Percentiles rank a stretch among this genome's conserved stretches.
These are phyloP conservation scores for Talaromyces piceae DNA, from an alignment of 2,329 filamentous ascomycete genomes.

Conservation along the genomic window DNA sequence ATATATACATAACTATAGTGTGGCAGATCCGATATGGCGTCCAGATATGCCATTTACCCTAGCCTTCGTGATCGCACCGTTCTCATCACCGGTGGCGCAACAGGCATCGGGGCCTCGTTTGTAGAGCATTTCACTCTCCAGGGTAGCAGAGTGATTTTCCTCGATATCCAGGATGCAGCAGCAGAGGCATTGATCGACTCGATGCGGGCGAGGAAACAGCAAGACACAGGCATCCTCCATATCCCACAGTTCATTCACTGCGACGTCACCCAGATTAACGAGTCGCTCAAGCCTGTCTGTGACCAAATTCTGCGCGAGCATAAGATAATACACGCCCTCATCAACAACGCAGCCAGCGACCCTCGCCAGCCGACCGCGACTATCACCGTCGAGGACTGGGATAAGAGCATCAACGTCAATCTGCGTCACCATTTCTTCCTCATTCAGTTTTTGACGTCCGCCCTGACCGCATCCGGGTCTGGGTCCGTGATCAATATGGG, in stretches of 20 bases:
- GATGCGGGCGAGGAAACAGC: constrained; percentile 1
- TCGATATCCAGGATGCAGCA: constrained; percentile 33
- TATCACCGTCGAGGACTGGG: constrained; percentile 38
- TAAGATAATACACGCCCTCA: constrained; percentile 23
- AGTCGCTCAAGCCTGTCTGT: constrained; percentile 20
- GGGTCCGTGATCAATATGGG: constrained; percentile 36
- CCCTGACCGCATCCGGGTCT: constrained; percentile 23
- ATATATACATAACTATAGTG: too few relatives aligned
- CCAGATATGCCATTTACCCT: constrained; percentile 14
- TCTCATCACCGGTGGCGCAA: constrained; percentile 41
- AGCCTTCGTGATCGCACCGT: constrained; percentile 24
- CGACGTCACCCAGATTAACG: constrained; percentile 34
- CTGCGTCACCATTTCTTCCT: constrained; percentile 41
- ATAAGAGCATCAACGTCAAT: constrained; percentile 39
- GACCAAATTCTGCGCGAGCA: constrained; percentile 23
- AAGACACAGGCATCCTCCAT: neutral
- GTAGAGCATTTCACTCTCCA: constrained; percentile 41
- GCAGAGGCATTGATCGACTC: constrained; percentile 14
- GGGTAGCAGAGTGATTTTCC: constrained; percentile 39
- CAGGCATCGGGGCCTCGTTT: constrained; percentile 38
- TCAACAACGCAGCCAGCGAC: constrained; percentile 30
- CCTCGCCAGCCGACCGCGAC: constrained; percentile 14
- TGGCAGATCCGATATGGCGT: neutral
- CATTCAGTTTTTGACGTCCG: constrained; percentile 32
- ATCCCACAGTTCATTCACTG: constrained; percentile 37